Percentiles rank a stretch among this genome's conserved stretches.
Evolutionary conservation across 371 early-diverging fungal species (phyloP).

Genomic region (Mortierella sp.): DNA sequence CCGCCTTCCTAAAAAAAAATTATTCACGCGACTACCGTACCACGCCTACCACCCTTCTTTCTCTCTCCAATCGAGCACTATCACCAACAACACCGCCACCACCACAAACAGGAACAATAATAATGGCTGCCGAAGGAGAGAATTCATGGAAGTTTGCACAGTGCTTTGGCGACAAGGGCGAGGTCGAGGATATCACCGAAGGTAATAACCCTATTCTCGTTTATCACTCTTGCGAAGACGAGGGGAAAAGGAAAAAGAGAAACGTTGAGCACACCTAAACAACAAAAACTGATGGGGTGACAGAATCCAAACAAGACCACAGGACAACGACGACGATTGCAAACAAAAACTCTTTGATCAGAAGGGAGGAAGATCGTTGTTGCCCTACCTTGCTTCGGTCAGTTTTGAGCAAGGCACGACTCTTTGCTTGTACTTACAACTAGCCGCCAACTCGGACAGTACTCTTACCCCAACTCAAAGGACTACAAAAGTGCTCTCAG

Average conservation of each 20-base stretch:
- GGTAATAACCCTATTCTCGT: slow-evolving; percentile 67
- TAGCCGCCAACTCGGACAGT: not conserved
- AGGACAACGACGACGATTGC: not conserved
- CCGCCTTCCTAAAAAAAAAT: not conserved
- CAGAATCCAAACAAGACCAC: slow-evolving; percentile 3
- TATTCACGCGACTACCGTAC: not conserved
- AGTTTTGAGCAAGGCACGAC: not conserved
- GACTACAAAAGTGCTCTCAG: slow-evolving; percentile 3
- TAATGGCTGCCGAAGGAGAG: slow-evolving; percentile 62
- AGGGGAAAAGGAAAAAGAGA: not conserved
- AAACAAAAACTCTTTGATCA: not conserved
- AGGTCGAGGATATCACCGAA: slow-evolving; percentile 96
- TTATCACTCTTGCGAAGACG: not conserved
- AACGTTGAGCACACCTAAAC: not conserved
- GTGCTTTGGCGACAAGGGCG: slow-evolving; percentile 98
- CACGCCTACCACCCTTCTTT: not conserved
- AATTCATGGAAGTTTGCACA: slow-evolving; percentile 95
- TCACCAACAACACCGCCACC: not conserved
- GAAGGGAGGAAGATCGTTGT: not conserved
- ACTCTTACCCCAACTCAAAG: not conserved
- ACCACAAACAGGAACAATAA: not conserved
- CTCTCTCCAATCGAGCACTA: not conserved
- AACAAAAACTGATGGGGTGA: not conserved
- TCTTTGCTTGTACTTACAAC: not conserved
- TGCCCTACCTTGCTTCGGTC: no score